Conservation (phyloP, 2,329 filamentous ascomycete genomes). For the Sporothrix phasma region DNA sequence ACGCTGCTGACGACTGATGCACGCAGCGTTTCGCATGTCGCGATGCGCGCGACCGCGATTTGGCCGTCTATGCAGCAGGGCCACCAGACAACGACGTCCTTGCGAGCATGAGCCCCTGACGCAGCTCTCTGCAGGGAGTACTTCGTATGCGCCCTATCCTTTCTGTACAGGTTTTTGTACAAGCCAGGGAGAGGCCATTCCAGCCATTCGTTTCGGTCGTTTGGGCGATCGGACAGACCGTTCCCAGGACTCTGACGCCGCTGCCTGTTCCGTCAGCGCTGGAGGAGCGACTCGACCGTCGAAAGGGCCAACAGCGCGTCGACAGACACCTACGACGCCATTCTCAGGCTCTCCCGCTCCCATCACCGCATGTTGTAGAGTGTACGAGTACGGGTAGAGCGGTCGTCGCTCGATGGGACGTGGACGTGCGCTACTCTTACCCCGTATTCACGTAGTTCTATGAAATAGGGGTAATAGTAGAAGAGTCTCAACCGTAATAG, state of each 20-base stretch:
- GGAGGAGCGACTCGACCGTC: neutral
- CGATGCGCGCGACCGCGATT: neutral
- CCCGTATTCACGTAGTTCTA: slow-evolving; percentile 15
- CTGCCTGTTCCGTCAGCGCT: neutral
- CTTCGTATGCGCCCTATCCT: too few relatives aligned
- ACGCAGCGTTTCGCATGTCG: slow-evolving; percentile 16
- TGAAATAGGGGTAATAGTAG: slow-evolving; percentile 17
- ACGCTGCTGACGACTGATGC: slow-evolving; percentile 12
- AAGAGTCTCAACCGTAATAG: neutral
- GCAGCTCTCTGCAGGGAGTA: neutral
- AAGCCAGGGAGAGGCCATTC: neutral
- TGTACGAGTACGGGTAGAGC: neutral
- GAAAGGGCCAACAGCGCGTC: too few relatives aligned
- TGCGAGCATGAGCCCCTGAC: slow-evolving; percentile 10
- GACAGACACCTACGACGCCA: neutral
- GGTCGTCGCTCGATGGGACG: neutral
- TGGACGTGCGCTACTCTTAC: slow-evolving; percentile 6
- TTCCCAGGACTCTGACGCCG: slow-evolving; percentile 1
- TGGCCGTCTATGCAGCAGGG: slow-evolving; percentile 15
- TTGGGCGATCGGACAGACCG: neutral
- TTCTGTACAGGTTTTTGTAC: neutral
- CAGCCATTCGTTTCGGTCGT: slow-evolving; percentile 1
- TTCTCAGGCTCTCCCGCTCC: neutral
- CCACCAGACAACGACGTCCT: slow-evolving; percentile 6
- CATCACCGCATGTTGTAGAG: slow-evolving; percentile 3